phyloP scores from a whole-genome alignment of 495 filamentous ascomycete species.

The Penicillium lagena region DNA sequence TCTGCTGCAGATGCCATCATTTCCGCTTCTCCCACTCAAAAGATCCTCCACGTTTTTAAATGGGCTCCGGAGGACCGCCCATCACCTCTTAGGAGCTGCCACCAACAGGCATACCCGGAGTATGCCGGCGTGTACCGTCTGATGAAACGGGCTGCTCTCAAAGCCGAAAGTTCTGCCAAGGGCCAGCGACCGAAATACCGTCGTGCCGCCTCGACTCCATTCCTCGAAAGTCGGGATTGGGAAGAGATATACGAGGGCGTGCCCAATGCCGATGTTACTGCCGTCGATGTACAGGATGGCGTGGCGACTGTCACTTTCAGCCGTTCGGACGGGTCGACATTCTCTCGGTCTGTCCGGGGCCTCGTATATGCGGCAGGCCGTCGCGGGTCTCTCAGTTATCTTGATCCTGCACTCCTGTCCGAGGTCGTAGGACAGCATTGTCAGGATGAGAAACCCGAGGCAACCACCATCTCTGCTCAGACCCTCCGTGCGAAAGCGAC shows the following conservation, averaged over 20 bases:
- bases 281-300: constrained; percentile 27
- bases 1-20: constrained; percentile 60
- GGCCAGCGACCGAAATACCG: constrained; percentile 20
- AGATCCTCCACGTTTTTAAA: constrained; percentile 57
- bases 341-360: constrained; percentile 39
- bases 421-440: constrained; percentile 45
- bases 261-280: constrained; percentile 47
- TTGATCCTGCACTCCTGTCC: constrained; percentile 39
- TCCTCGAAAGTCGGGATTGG: constrained; percentile 44
- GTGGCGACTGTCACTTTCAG: constrained; percentile 41
- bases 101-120: constrained; percentile 61
- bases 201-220: constrained; percentile 35
- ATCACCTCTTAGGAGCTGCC: constrained; percentile 55
- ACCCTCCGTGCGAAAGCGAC: constrained; percentile 51
- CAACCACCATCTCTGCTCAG: constrained; percentile 8
- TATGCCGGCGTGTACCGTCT: constrained; percentile 58
- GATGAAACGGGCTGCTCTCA: constrained; percentile 51
- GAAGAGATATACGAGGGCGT: constrained; percentile 50
- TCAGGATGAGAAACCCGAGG: constrained; percentile 22
- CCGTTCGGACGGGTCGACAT: constrained; percentile 34
- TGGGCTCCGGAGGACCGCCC: constrained; percentile 53
- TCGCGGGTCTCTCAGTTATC: constrained; percentile 51
- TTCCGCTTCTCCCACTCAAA: constrained; percentile 41
- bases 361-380: constrained; percentile 58
- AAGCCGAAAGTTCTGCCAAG: constrained; percentile 9